Evolutionary conservation across 1,284 basidiomycete genomes (phyloP).

Genomic region (Anthracocystis setariae): DNA sequence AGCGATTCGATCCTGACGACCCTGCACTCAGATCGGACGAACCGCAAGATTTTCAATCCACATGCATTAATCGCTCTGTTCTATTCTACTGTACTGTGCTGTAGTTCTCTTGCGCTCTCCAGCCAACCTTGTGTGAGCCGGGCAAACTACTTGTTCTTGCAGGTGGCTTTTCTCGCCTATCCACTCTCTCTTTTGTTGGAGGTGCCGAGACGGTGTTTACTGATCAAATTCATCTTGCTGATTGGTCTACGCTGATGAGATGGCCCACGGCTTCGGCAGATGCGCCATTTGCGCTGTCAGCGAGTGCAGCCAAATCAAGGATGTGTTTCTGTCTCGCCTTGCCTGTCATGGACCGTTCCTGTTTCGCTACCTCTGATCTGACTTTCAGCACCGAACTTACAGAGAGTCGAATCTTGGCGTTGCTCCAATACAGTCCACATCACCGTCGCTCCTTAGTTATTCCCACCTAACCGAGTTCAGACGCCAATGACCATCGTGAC

Average conservation of each 20-base stretch:
- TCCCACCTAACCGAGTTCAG: conserved; percentile 1
- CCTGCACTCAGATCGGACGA: not conserved
- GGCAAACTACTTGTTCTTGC: not conserved
- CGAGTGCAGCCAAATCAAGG: too few relatives aligned
- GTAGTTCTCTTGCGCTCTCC: too few relatives aligned
- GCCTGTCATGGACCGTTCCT: too few relatives aligned
- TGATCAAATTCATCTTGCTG: not conserved
- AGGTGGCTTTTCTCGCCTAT: conserved; percentile 4
- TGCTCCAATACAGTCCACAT: too few relatives aligned
- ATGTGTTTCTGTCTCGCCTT: too few relatives aligned
- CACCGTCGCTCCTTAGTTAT: not conserved
- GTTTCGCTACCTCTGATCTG: too few relatives aligned
- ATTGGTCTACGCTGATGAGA: conserved; percentile 4
- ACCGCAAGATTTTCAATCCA: not conserved
- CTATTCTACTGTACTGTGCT: too few relatives aligned
- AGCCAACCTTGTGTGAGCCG: not conserved
- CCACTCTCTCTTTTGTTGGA: not conserved
- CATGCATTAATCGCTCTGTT: too few relatives aligned
- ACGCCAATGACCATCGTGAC: conserved; percentile 1
- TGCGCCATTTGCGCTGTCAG: conserved; percentile 6
- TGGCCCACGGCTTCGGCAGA: conserved; percentile 4
- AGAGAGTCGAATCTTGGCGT: not conserved
- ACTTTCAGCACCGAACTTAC: not conserved
- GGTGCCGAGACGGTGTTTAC: not conserved
- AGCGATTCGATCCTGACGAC: not conserved